These are phyloP conservation scores for Phytomonas francai DNA, from an alignment of 208 protist genomes.

Conservation along the genomic window DNA sequence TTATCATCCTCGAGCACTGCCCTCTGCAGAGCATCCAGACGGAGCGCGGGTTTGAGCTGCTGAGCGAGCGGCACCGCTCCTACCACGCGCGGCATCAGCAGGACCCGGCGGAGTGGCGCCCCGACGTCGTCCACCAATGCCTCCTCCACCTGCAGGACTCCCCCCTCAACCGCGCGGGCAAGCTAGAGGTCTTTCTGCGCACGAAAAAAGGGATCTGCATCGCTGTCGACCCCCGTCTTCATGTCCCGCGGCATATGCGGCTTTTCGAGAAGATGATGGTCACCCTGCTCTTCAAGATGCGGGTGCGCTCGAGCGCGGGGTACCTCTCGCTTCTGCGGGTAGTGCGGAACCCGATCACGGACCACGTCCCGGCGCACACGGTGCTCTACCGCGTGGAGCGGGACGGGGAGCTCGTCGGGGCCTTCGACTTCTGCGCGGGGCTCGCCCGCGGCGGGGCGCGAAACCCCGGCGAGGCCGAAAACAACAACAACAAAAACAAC, in stretches of 20 bases:
- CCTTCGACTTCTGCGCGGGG: constrained; percentile 44
- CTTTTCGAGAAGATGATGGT: constrained; percentile 99
- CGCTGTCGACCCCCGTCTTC: constrained; percentile 94
- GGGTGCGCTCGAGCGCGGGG: constrained; percentile 87
- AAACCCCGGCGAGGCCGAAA: constrained; percentile 6
- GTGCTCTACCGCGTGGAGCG: constrained; percentile 74
- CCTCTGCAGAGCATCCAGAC: constrained; percentile 92
- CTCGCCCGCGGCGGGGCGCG: constrained; percentile 28
- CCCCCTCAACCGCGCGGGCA: constrained; percentile 97
- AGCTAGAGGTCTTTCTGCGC: constrained; percentile 95
- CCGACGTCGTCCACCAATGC: constrained; percentile 98
- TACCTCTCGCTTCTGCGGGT: constrained; percentile 95
- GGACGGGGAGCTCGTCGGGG: constrained; percentile 70
- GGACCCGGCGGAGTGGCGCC: constrained; percentile 93
- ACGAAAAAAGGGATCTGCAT: constrained; percentile 94
- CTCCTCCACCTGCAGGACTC: constrained; percentile 97
- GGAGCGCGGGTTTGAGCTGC: constrained; percentile 92
- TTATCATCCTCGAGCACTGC: constrained; percentile 94
- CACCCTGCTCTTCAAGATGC: constrained; percentile 97
- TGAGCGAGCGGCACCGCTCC: constrained; percentile 95
- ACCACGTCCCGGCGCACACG: constrained; percentile 93
- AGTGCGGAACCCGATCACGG: constrained; percentile 97
- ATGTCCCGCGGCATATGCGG: constrained; percentile 97
- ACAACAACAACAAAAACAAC: constrained; percentile 7
- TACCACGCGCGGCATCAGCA: constrained; percentile 92